Conservation (phyloP, 2,329 filamentous ascomycete species). For the Botrytis paeoniae region DNA sequence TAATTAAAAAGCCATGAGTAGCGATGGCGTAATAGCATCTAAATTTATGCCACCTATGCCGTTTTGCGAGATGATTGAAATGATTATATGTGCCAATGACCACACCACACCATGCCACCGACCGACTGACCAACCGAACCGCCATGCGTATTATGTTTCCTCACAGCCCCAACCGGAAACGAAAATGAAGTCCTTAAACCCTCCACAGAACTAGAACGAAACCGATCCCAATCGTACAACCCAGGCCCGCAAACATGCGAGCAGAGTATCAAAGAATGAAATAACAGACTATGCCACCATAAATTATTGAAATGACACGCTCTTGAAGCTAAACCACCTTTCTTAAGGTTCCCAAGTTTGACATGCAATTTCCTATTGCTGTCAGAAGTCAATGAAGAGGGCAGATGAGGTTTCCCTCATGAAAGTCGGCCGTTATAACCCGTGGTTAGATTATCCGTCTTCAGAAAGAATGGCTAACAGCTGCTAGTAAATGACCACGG, state of each 20-base stretch:
- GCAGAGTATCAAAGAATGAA: not conserved
- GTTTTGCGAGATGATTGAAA: not conserved
- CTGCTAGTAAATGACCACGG: not conserved
- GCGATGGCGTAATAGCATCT: not conserved
- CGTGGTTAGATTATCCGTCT: not conserved
- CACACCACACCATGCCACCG: not conserved
- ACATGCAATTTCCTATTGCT: not conserved
- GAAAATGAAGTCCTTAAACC: slow-evolving; percentile 1
- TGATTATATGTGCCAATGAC: not conserved
- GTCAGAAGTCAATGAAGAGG: not conserved
- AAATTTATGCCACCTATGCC: slow-evolving; percentile 3
- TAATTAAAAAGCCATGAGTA: not conserved
- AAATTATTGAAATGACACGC: not conserved
- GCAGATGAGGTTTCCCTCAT: not conserved
- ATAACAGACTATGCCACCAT: not conserved
- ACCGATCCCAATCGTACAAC: not conserved
- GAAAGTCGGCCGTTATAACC: not conserved
- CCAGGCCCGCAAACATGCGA: not conserved
- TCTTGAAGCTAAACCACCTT: too few relatives aligned
- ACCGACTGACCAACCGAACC: not conserved
- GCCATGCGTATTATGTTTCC: slow-evolving; percentile 4
- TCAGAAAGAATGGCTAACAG: not conserved
- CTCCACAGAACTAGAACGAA: not conserved
- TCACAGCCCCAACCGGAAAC: not conserved
- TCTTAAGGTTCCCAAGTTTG: not conserved